Percentiles rank a stretch among this genome's conserved stretches.
Conservation (phyloP, 1,284 basidiomycete genomes). For the Ganoderma sinense region DNA sequence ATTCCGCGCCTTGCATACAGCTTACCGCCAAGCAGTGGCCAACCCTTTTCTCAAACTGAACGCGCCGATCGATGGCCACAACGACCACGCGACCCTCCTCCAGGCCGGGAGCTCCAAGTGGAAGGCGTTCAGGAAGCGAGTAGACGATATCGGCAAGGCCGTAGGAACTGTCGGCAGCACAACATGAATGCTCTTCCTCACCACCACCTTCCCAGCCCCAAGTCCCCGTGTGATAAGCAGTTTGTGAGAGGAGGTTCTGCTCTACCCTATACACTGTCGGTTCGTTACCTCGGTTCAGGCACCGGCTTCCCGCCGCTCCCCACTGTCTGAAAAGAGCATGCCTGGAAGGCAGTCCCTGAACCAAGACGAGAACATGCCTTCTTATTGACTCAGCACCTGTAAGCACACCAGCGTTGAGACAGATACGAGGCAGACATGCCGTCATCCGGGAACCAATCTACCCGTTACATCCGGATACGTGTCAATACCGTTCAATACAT, state of each 20-base stretch:
- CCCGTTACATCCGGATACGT: background rate
- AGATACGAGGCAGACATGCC: slow-evolving; percentile 88
- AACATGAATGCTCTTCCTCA: slow-evolving; percentile 16
- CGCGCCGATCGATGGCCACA: slow-evolving; percentile 50
- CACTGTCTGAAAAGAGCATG: slow-evolving; percentile 34
- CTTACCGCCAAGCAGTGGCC: slow-evolving; percentile 77
- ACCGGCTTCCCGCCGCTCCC: slow-evolving; percentile 27
- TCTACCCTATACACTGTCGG: slow-evolving; percentile 20
- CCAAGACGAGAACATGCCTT: slow-evolving; percentile 67
- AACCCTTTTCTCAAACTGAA: slow-evolving; percentile 81
- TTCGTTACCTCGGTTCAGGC: slow-evolving; percentile 36
- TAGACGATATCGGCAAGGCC: slow-evolving; percentile 75
- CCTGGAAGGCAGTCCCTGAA: slow-evolving; percentile 43
- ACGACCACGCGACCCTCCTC: slow-evolving; percentile 63
- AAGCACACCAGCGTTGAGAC: slow-evolving; percentile 76
- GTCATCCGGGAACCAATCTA: background rate
- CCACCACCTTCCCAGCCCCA: slow-evolving; percentile 2
- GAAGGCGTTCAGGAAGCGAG: slow-evolving; percentile 68
- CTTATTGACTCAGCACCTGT: slow-evolving; percentile 78
- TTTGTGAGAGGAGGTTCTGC: background rate
- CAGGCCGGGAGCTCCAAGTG: slow-evolving; percentile 70
- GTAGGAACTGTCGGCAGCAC: slow-evolving; percentile 48
- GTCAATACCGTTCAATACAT: background rate
- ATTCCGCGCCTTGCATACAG: slow-evolving; percentile 84
- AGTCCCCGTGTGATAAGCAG: background rate